A percentile compares a stretch with the other conserved stretches of the same genome.
Evolutionary conservation across 176 grass and related monocot genomes (phyloP).

Genomic region (Ananas comosus): DNA sequence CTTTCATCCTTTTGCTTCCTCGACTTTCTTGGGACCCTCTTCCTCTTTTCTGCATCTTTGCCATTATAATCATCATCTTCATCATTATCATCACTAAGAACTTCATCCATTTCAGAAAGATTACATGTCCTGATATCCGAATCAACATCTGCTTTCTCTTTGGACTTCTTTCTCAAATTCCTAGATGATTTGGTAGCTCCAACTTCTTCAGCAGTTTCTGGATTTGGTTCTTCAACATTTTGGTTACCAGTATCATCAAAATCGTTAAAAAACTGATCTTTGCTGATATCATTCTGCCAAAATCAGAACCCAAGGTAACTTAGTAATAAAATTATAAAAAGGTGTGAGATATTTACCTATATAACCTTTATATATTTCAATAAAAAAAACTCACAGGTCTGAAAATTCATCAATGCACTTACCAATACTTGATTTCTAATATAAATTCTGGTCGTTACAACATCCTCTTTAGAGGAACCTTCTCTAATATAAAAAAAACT

Average conservation of each 20-base stretch:
- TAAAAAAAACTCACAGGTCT: neutral
- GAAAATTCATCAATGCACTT: neutral
- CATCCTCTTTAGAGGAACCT: too few species aligned
- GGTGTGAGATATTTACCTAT: too few species aligned
- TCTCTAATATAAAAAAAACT: too few species aligned
- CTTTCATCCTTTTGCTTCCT: slow-evolving; percentile 39
- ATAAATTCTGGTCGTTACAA: too few species aligned
- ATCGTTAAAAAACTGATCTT: slow-evolving; percentile 18
- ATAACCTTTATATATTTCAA: neutral
- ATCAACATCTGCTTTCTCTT: slow-evolving; percentile 21
- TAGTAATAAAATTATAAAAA: too few species aligned
- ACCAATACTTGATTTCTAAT: too few species aligned
- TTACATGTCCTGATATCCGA: slow-evolving; percentile 19
- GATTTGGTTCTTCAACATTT: slow-evolving; percentile 13
- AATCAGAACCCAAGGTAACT: neutral
- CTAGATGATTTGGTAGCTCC: slow-evolving; percentile 12
- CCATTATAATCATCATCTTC: slow-evolving; percentile 29
- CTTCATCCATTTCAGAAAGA: slow-evolving; percentile 25
- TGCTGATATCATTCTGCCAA: slow-evolving; percentile 21
- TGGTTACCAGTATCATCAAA: slow-evolving; percentile 10
- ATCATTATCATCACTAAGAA: slow-evolving; percentile 26
- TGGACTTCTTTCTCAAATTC: slow-evolving; percentile 19
- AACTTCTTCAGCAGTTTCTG: slow-evolving; percentile 7
- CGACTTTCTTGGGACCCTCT: slow-evolving; percentile 27
- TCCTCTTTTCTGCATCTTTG: slow-evolving; percentile 23